phyloP scores from a whole-genome alignment of 2,329 filamentous ascomycete genomes.

The Penicillium verrucosum region DNA sequence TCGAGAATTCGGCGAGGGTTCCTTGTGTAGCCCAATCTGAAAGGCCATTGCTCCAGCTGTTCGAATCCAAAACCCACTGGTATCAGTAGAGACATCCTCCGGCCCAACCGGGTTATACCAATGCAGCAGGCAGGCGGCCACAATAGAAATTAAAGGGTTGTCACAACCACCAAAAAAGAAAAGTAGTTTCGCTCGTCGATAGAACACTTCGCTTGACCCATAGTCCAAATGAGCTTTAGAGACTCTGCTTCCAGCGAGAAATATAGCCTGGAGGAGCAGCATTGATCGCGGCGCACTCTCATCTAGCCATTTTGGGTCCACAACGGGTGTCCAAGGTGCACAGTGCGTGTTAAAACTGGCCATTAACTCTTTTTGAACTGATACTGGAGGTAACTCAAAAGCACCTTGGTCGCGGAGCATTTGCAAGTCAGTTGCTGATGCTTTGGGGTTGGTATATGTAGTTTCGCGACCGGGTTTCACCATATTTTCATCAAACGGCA shows the following conservation, averaged over 20 bases:
- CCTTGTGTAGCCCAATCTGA: slow-evolving; percentile 44
- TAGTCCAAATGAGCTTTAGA: slow-evolving; percentile 29
- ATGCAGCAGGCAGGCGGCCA: slow-evolving; percentile 39
- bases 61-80: slow-evolving; percentile 44
- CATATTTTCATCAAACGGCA: slow-evolving; percentile 31
- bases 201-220: slow-evolving; percentile 32
- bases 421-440: slow-evolving; percentile 20
- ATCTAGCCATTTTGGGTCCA: slow-evolving; percentile 42
- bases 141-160: slow-evolving; percentile 41
- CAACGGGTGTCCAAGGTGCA: slow-evolving; percentile 43
- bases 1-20: slow-evolving; percentile 33
- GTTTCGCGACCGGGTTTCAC: slow-evolving; percentile 26
- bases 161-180: slow-evolving; percentile 35
- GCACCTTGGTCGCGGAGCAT: slow-evolving; percentile 26
- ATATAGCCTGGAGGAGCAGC: slow-evolving; percentile 35
- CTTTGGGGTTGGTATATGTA: slow-evolving; percentile 20
- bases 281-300: slow-evolving; percentile 28
- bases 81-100: slow-evolving; percentile 40
- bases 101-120: slow-evolving; percentile 47
- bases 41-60: slow-evolving; percentile 43
- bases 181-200: slow-evolving; percentile 33
- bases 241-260: slow-evolving; percentile 44
- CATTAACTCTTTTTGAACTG: slow-evolving; percentile 37
- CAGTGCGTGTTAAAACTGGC: slow-evolving; percentile 43
- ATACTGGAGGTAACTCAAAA: slow-evolving; percentile 21